Conservation (phyloP, 768 basidiomycete genomes). For the Lentinula guzmanii region DNA sequence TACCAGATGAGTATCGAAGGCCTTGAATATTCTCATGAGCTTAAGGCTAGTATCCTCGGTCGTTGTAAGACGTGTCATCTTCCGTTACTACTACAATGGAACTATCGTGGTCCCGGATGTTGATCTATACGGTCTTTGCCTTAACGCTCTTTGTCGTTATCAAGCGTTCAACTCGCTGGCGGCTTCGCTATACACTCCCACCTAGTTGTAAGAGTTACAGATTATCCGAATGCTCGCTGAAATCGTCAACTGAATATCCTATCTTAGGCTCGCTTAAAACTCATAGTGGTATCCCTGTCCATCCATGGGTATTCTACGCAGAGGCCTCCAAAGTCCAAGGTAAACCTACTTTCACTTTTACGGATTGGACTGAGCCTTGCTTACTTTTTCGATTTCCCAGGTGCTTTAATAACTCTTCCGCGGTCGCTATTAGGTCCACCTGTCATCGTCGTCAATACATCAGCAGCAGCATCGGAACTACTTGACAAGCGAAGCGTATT, state of each 20-base stretch:
- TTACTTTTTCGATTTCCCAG: neutral
- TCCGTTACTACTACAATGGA: too few relatives aligned
- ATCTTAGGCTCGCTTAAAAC: too few relatives aligned
- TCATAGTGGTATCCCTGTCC: neutral
- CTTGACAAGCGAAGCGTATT: slow-evolving; percentile 1
- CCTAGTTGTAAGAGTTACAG: neutral
- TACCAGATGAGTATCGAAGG: too few relatives aligned
- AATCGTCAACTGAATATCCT: too few relatives aligned
- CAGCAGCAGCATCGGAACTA: neutral
- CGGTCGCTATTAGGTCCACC: neutral
- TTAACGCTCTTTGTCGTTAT: neutral
- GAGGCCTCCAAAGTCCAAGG: neutral
- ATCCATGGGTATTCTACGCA: neutral
- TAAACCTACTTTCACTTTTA: neutral
- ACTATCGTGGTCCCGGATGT: too few relatives aligned
- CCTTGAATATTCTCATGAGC: too few relatives aligned
- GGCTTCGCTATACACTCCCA: neutral
- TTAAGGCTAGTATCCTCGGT: too few relatives aligned
- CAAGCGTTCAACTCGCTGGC: neutral
- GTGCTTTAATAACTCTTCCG: neutral
- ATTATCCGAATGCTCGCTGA: too few relatives aligned
- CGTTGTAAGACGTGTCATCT: too few relatives aligned
- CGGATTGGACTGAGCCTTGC: neutral
- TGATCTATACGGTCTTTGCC: neutral
- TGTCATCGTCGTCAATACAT: slow-evolving; percentile 1